A percentile compares a stretch with the other conserved stretches of the same genome.
Evolutionary conservation across 768 basidiomycete genomes (phyloP).

Genomic region (Tricholoma bakamatsutake): DNA sequence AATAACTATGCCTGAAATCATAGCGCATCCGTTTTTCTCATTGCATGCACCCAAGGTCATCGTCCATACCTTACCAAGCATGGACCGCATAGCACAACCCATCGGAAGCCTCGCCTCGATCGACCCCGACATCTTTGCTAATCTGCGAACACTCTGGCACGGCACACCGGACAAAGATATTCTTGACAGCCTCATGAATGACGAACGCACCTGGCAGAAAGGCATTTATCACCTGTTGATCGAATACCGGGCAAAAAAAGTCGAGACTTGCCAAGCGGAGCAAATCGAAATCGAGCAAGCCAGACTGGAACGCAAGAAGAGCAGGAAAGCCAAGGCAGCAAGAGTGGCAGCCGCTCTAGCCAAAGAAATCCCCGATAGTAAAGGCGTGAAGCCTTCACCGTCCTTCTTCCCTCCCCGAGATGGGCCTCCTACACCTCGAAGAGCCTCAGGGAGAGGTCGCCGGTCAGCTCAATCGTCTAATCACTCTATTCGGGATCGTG

Average conservation of each 20-base stretch:
- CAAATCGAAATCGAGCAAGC: conserved; percentile 39
- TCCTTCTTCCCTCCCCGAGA: conserved; percentile 46
- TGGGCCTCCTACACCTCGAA: conserved; percentile 57
- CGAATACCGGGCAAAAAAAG: conserved; percentile 69
- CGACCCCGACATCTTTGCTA: conserved; percentile 85
- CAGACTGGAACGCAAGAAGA: conserved; percentile 31
- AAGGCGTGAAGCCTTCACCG: conserved; percentile 22
- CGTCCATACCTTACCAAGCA: conserved; percentile 42
- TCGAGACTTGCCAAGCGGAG: conserved; percentile 73
- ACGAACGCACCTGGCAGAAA: conserved; percentile 88
- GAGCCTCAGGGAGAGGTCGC: conserved; percentile 34
- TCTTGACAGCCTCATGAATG: conserved; percentile 55
- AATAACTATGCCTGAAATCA: conserved; percentile 79
- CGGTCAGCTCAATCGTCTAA: conserved; percentile 17
- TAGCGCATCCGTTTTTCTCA: conserved; percentile 74
- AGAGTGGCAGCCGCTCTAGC: conserved; percentile 11
- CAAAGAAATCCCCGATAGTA: conserved; percentile 19
- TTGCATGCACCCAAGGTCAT: conserved; percentile 43
- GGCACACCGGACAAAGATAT: conserved; percentile 72
- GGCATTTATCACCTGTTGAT: conserved; percentile 90
- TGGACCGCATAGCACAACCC: conserved; percentile 67
- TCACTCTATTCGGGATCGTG: conserved; percentile 6
- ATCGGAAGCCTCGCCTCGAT: conserved; percentile 59
- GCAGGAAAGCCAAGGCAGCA: conserved; percentile 22
- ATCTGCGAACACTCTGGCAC: conserved; percentile 90